Evolutionary conservation across 257 asterid species (phyloP).

Genomic region (Nicotiana sylvestris): DNA sequence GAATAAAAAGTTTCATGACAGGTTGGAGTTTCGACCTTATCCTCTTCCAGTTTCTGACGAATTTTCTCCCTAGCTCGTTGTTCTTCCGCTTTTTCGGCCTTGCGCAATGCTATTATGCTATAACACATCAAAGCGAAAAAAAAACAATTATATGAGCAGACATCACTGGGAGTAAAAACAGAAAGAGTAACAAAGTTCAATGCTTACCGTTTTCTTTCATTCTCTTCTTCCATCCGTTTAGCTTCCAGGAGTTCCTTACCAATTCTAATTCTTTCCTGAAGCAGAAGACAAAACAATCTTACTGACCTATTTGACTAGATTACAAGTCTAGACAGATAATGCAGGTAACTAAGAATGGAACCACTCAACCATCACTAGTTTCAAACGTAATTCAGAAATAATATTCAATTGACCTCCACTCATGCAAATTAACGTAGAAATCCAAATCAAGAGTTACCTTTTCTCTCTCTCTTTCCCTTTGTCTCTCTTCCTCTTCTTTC

Average conservation of each 20-base stretch:
- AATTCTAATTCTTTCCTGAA: constrained; percentile 86
- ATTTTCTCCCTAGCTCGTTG: constrained; percentile 85
- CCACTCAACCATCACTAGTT: neutral
- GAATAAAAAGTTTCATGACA: constrained; percentile 8
- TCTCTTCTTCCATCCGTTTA: constrained; percentile 92
- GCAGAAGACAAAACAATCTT: constrained; percentile 18
- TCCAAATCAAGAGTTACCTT: constrained; percentile 41
- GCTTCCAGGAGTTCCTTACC: constrained; percentile 95
- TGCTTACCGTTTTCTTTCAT: constrained; percentile 96
- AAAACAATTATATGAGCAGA: neutral
- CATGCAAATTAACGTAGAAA: neutral
- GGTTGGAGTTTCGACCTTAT: constrained; percentile 55
- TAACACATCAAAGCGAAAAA: constrained; percentile 19
- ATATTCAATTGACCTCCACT: neutral
- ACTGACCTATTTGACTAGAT: constrained; percentile 1
- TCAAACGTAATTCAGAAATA: neutral
- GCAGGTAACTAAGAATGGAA: neutral
- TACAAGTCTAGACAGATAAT: neutral
- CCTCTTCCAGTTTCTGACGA: constrained; percentile 95
- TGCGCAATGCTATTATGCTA: constrained; percentile 82
- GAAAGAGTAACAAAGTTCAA: constrained; percentile 10
- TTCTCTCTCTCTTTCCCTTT: constrained; percentile 79
- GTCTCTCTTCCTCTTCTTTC: constrained; percentile 96
- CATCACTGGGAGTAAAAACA: neutral
- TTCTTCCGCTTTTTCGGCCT: constrained; percentile 98